phyloP scores from a whole-genome alignment of 768 basidiomycete genomes.

The Lenzites betulinus region DNA sequence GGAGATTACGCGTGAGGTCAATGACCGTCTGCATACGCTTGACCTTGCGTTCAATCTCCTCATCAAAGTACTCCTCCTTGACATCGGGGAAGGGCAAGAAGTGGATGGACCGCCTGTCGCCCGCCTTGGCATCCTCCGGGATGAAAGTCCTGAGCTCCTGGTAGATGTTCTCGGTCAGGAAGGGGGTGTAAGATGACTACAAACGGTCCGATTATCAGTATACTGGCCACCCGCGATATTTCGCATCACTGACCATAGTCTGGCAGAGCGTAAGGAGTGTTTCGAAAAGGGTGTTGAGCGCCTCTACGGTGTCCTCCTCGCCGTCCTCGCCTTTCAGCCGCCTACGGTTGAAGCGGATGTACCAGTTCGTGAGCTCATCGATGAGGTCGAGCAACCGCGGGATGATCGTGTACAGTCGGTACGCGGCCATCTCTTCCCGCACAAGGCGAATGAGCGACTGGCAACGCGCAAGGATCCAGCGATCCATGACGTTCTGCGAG shows the following conservation, averaged over 20 bases:
- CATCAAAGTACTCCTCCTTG: constrained; percentile 94
- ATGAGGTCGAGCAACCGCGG: constrained; percentile 91
- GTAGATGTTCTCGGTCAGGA: constrained; percentile 95
- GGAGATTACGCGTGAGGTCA: constrained; percentile 84
- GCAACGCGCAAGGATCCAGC: constrained; percentile 98
- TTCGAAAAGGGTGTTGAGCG: constrained; percentile 96
- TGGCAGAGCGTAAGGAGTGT: constrained; percentile 91
- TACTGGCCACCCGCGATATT: not conserved
- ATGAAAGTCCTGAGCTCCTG: constrained; percentile 87
- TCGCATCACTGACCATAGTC: constrained; percentile 76
- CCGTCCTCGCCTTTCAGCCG: constrained; percentile 96
- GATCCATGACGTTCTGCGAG: constrained; percentile 95
- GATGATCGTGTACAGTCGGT: constrained; percentile 96
- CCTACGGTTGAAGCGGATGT: constrained; percentile 97
- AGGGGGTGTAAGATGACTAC: constrained; percentile 97
- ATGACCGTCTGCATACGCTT: constrained; percentile 95
- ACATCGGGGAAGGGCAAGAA: constrained; percentile 93
- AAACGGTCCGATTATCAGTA: not conserved
- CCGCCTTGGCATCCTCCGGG: constrained; percentile 66
- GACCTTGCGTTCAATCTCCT: constrained; percentile 90
- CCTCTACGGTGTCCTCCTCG: constrained; percentile 79
- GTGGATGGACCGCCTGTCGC: constrained; percentile 90
- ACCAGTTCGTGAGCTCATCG: constrained; percentile 98
- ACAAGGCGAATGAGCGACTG: constrained; percentile 94
- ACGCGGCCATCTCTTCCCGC: constrained; percentile 93